These are phyloP conservation scores for Vigna unguiculata DNA, from an alignment of 306 rosid genomes.

Conservation along the genomic window DNA sequence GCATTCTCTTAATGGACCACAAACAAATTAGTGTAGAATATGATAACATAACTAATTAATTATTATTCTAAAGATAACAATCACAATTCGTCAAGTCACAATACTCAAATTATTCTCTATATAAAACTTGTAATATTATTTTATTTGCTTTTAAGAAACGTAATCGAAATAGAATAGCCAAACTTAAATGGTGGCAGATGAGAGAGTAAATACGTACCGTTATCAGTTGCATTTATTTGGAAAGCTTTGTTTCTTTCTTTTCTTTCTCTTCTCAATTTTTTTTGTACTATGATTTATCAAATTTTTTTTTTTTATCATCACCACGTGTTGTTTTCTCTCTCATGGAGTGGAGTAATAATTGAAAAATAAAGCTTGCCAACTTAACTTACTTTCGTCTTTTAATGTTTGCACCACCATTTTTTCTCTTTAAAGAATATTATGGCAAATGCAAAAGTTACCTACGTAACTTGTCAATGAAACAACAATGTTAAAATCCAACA, in stretches of 20 bases:
- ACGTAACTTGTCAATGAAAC: too few species aligned
- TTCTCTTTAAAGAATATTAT: too few species aligned
- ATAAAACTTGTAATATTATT: background rate
- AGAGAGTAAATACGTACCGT: conserved; percentile 45
- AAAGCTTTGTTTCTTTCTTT: background rate
- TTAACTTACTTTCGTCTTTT: background rate
- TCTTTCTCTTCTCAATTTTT: background rate
- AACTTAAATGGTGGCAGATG: conserved; percentile 53
- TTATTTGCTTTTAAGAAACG: background rate
- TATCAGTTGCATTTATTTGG: conserved; percentile 53
- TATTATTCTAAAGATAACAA: background rate
- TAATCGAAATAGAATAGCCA: background rate
- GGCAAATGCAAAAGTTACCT: too few species aligned
- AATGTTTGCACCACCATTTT: background rate
- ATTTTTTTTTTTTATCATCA: conserved; percentile 4
- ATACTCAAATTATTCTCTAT: background rate
- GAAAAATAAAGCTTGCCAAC: conserved; percentile 11
- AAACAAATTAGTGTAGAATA: background rate
- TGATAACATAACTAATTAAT: background rate
- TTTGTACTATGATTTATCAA: background rate
- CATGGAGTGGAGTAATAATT: background rate
- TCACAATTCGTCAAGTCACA: background rate
- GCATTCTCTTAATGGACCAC: conserved; percentile 3
- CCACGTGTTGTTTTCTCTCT: background rate
- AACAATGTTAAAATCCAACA: too few species aligned